Evolutionary conservation across 2,329 filamentous ascomycete genomes (phyloP).

Genomic region (Xylaria sp.): DNA sequence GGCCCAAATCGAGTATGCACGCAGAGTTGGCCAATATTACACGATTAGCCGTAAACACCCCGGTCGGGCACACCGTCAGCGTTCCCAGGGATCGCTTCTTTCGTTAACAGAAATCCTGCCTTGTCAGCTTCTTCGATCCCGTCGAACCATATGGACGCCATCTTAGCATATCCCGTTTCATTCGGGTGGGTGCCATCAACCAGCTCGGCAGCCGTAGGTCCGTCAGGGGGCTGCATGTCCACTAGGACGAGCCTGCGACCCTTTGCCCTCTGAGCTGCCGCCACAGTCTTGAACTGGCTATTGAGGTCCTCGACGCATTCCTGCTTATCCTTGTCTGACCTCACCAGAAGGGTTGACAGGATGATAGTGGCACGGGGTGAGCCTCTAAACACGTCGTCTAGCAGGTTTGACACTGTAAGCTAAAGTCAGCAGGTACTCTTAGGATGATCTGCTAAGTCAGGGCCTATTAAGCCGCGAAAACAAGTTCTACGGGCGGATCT

Average conservation of each 20-base stretch:
- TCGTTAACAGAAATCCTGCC: slow-evolving; percentile 39
- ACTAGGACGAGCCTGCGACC: slow-evolving; percentile 48
- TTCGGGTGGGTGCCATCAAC: slow-evolving; percentile 52
- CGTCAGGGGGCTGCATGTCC: slow-evolving; percentile 49
- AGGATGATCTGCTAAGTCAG: neutral
- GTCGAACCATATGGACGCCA: slow-evolving; percentile 50
- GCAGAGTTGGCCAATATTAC: neutral
- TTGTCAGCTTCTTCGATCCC: slow-evolving; percentile 48
- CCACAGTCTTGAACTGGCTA: slow-evolving; percentile 45
- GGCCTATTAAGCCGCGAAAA: neutral
- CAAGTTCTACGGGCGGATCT: neutral
- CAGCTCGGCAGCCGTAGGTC: slow-evolving; percentile 47
- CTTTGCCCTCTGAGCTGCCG: slow-evolving; percentile 34
- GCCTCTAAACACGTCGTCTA: slow-evolving; percentile 48
- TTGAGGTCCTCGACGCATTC: slow-evolving; percentile 47
- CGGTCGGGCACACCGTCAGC: slow-evolving; percentile 40
- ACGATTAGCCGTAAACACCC: slow-evolving; percentile 30
- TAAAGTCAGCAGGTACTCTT: slow-evolving; percentile 7
- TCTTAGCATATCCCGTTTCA: slow-evolving; percentile 52
- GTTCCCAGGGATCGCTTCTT: slow-evolving; percentile 40
- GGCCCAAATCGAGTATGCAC: slow-evolving; percentile 12
- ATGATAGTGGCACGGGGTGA: slow-evolving; percentile 50
- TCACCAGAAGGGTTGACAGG: slow-evolving; percentile 51
- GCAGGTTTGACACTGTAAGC: slow-evolving; percentile 41
- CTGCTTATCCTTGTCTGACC: slow-evolving; percentile 42